Base-by-base conservation (phyloP, 176 grass and related monocot genomes). In the Tillandsia fasciculata region DNA sequence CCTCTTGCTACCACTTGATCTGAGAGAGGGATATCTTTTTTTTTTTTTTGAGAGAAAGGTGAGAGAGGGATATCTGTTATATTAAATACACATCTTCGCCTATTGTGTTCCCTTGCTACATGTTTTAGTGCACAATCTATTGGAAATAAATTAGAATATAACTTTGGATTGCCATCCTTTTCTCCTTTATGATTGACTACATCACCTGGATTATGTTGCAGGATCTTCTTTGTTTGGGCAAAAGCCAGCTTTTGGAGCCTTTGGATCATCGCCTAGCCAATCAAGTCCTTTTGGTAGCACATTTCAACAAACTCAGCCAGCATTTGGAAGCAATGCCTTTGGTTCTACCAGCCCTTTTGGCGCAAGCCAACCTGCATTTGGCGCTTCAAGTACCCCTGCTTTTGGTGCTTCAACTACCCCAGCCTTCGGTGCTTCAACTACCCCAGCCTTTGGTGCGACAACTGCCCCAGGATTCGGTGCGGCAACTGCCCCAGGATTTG, bases 221-320 rank as follows among this genome's bases (percentile, higher is more conserved):
- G 88, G 84, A 71, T 91, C 74, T n/a, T 69, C 92, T 81, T 79
- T 90, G 56, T 97, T 97, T 56, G 93, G 93, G 65, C 93, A 97
- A 64, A 97, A 90, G 77, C 86, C 84, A 64, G 78, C 78, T 68
- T 97, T 96, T 54, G 86, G 92, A 9, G 79, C 58, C 20, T 96
- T 96, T 77, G 88, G 86, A 49, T 90, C 93, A 54, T 90, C 89
- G 66, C 77, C 93, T 76, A 79, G 76, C 53, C 93, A 92, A 69
- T 83, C 93, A 54, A 85, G 68, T 80, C 81, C 86, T 29, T 96
- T 92, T 59, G 86, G 93, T 11, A 80, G 65, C 74, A 79, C 81
- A 52, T 87, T 96, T 68, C 86, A 92, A 78, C 88, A 89, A 85
- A 72, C 93, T 24, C 93, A 92, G 48, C 76, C 86, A 15, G 63